These are phyloP conservation scores for Tricholoma terreum DNA, from an alignment of 768 basidiomycete genomes.

Conservation along the genomic window DNA sequence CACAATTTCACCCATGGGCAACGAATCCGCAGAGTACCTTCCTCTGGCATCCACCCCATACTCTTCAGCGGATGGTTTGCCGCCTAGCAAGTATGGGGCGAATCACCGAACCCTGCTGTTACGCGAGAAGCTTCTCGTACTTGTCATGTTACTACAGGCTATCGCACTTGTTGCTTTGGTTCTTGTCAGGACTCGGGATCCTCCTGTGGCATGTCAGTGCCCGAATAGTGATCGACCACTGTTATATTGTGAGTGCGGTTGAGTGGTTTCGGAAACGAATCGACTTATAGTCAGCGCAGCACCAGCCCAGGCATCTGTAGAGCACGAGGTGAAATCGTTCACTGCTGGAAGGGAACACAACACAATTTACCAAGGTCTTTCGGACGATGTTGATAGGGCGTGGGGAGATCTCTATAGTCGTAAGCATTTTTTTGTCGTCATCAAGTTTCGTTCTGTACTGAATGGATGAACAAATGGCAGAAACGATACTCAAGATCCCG, in stretches of 20 bases:
- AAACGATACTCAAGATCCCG: conserved; percentile 13
- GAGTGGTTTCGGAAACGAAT: not conserved
- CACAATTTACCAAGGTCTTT: conserved; percentile 13
- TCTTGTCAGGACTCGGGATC: not conserved
- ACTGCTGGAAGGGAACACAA: conserved; percentile 17
- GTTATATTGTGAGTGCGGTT: not conserved
- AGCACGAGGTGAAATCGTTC: conserved; percentile 19
- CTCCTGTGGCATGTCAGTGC: not conserved
- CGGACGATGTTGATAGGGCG: too few species aligned
- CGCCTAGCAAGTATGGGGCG: too few species aligned
- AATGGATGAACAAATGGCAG: conserved; percentile 8
- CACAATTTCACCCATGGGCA: not conserved
- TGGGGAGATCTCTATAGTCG: conserved; percentile 23
- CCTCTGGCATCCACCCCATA: not conserved
- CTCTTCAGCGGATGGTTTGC: not conserved
- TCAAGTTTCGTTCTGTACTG: not conserved
- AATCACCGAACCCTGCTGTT: not conserved
- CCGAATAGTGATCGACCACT: not conserved
- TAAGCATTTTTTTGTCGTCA: conserved; percentile 3
- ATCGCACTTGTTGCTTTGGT: not conserved
- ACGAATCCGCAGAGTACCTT: not conserved
- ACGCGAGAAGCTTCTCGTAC: not conserved
- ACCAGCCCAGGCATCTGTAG: conserved; percentile 18
- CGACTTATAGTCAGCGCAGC: conserved; percentile 6
- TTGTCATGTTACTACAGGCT: not conserved